Evolutionary conservation across 495 filamentous ascomycete genomes (phyloP).

Genomic region (Chaetomium tenue): DNA sequence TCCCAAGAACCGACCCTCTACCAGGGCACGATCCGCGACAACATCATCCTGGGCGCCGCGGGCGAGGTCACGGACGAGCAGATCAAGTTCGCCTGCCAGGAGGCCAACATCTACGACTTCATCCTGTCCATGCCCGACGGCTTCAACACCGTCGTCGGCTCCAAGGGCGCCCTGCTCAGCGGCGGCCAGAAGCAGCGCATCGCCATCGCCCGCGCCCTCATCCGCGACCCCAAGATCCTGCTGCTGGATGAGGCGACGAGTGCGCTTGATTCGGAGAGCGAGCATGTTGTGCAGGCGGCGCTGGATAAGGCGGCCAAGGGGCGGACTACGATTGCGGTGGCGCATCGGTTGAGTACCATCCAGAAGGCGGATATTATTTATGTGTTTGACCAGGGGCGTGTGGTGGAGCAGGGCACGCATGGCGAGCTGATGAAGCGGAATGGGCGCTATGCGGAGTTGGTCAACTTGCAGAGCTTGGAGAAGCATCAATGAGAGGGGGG

Average conservation of each 20-base stretch:
- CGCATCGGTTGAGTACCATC: conserved; percentile 60
- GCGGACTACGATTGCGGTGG: conserved; percentile 75
- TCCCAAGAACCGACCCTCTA: conserved; percentile 63
- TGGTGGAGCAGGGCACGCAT: conserved; percentile 59
- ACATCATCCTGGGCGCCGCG: conserved; percentile 56
- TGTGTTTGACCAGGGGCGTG: conserved; percentile 55
- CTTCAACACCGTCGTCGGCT: conserved; percentile 63
- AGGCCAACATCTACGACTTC: conserved; percentile 68
- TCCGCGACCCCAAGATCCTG: conserved; percentile 69
- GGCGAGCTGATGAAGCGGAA: conserved; percentile 49
- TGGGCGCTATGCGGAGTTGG: conserved; percentile 57
- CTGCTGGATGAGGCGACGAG: conserved; percentile 82
- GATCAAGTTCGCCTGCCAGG: conserved; percentile 58
- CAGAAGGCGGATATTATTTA: conserved; percentile 61
- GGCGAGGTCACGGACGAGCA: conserved; percentile 51
- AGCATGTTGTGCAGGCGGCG: conserved; percentile 70
- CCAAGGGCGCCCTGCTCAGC: conserved; percentile 64
- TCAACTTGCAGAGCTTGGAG: conserved; percentile 69
- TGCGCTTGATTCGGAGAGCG: conserved; percentile 72
- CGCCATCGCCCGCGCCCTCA: conserved; percentile 73
- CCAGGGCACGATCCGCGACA: conserved; percentile 58
- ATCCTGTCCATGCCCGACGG: conserved; percentile 63
- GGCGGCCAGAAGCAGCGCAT: conserved; percentile 83
- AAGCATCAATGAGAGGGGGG: conserved; percentile 39
- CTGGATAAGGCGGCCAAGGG: conserved; percentile 63